phyloP scores from a whole-genome alignment of 345 rosid species.

The Sonneratia caseolaris region DNA sequence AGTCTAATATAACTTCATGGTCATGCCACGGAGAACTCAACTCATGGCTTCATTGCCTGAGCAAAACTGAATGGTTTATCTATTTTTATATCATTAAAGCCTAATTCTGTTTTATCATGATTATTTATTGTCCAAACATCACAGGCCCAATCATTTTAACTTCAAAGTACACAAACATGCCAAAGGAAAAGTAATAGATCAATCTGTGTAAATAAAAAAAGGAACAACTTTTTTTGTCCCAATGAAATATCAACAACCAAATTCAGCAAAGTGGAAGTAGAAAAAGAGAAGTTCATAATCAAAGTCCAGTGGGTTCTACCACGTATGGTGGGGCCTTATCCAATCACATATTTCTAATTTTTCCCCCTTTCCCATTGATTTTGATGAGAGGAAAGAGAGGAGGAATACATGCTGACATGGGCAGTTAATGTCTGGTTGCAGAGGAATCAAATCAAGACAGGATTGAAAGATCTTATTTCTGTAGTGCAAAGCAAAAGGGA shows the following conservation, averaged over 20 bases:
- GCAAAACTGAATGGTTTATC: no score
- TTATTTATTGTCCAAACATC: no score
- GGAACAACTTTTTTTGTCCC: not conserved
- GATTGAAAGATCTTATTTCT: not conserved
- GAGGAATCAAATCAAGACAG: not conserved
- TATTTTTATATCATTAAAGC: no score
- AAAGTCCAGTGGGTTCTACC: not conserved
- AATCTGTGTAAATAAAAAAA: no score
- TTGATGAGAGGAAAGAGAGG: not conserved
- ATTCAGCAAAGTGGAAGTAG: not conserved
- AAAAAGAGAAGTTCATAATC: not conserved
- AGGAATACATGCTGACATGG: not conserved
- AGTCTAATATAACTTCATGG: no score
- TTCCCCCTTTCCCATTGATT: not conserved
- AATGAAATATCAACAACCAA: not conserved
- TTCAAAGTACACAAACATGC: no score
- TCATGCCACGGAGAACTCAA: no score
- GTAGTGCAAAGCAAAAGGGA: not conserved
- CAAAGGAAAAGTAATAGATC: no score
- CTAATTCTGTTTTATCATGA: no score
- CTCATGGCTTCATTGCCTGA: no score
- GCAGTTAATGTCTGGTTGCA: not conserved
- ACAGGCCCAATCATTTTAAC: no score
- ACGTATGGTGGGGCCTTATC: not conserved
- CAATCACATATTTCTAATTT: not conserved